These are phyloP conservation scores for Sarcodon aspratus DNA, from an alignment of 768 basidiomycete genomes.

Conservation along the genomic window DNA sequence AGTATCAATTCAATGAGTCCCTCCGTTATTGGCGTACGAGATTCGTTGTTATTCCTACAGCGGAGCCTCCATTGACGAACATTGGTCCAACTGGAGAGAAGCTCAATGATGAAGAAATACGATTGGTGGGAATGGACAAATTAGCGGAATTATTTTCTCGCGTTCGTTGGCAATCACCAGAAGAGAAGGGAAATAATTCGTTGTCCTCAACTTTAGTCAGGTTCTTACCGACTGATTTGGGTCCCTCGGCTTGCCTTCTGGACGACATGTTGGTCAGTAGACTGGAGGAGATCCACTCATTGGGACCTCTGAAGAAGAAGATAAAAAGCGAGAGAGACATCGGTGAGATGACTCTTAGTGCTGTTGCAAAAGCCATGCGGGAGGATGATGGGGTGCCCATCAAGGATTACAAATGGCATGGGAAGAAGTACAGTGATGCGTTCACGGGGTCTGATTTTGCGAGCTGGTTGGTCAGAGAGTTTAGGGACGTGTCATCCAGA, in stretches of 20 bases:
- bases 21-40: constrained; percentile 90
- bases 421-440: constrained; percentile 58
- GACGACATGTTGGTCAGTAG: constrained; percentile 74
- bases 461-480: constrained; percentile 87
- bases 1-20: constrained; percentile 69
- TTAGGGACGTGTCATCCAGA: constrained; percentile 76
- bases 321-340: constrained; percentile 71
- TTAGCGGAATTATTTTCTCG: constrained; percentile 83
- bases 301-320: constrained; percentile 68
- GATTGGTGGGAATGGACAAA: constrained; percentile 83
- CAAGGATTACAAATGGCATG: constrained; percentile 80
- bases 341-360: constrained; percentile 44
- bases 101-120: constrained; percentile 78
- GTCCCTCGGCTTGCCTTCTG: constrained; percentile 66
- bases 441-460: constrained; percentile 89
- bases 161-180: constrained; percentile 65
- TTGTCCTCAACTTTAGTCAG: constrained; percentile 49
- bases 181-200: constrained; percentile 31
- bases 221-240: constrained; percentile 77
- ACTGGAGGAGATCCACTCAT: constrained; percentile 69
- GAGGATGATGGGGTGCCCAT: constrained; percentile 71
- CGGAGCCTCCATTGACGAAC: constrained; percentile 47
- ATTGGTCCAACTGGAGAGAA: constrained; percentile 58
- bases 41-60: constrained; percentile 85
- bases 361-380: constrained; percentile 75